Base-by-base conservation (phyloP, 768 basidiomycete genomes). In the Boletus reticulatus region DNA sequence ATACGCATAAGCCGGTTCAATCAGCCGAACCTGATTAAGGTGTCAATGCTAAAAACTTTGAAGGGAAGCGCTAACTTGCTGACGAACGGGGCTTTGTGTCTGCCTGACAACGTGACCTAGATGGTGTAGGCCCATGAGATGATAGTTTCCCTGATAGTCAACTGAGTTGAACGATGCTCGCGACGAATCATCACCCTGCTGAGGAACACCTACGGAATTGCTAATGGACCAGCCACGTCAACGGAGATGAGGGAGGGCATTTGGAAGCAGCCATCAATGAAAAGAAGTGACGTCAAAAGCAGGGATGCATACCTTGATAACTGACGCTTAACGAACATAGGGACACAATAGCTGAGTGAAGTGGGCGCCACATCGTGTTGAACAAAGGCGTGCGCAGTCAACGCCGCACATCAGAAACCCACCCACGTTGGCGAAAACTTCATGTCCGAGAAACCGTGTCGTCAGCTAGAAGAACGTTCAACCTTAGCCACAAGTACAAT, bases 201-300 rank as follows among this genome's bases (percentile, higher is more conserved):
- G 50, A 48, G 39, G 36, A 41, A 36, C 38, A 39, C 38, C 31
- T 43, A 54, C 17, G 31, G 29, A 39, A 24, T 44, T 53, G 24
- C 49, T 47, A 29, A 16, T 42, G 50, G 29, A 24, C 44, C 34
- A 29, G 20, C 27, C 41, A 46, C 44, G 52, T 56, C 43, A 36
- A 49, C 67, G 65, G 67, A 69, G 53, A 67, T 67, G 65, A 67
- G 59, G 36, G 29, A 49, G 44, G 52, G 52, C 37, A 27, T 52
- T 32, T 34, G 42, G 52, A 50, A 57, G 42, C 38, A 48, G 32
- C 29, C 43, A 48, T 60, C 52, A 49, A 64, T 69, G 32, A 53
- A 60, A 52, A 50, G 58, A 60, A 57, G 61, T 46, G 50, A 55
- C n/a, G 56, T 45, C 44, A 46, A 56, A 24, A 38, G 50, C 46